phyloP scores from a whole-genome alignment of 2,329 filamentous ascomycete genomes.

The Trichoderma endophyticum region DNA sequence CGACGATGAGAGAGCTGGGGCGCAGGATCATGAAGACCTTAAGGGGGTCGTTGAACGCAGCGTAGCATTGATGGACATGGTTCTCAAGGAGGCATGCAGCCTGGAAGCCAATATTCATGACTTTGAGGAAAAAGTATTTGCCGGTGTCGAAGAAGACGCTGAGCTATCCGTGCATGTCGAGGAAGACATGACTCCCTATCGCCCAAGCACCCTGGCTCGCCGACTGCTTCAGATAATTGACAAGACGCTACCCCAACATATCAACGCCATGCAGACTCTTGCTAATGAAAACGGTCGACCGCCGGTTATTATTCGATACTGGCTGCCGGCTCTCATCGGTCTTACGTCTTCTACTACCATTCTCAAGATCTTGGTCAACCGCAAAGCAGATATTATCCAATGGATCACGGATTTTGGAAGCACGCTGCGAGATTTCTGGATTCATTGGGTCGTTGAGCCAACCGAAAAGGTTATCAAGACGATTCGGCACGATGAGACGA shows the following conservation, averaged over 20 bases:
- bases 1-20: constrained; percentile 55
- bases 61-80: constrained; percentile 80
- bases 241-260: constrained; percentile 65
- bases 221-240: constrained; percentile 69
- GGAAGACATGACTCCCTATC: constrained; percentile 43
- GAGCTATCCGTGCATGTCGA: constrained; percentile 54
- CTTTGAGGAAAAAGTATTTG: constrained; percentile 65
- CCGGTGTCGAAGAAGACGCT: constrained; percentile 58
- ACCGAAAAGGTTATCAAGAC: constrained; percentile 79
- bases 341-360: constrained; percentile 83
- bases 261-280: constrained; percentile 51
- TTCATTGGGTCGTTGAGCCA: constrained; percentile 93
- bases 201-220: constrained; percentile 60
- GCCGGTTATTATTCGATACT: constrained; percentile 74
- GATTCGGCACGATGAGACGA: constrained; percentile 87
- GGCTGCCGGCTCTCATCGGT: constrained; percentile 71
- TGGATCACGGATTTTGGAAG: constrained; percentile 78
- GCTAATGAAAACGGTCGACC: constrained; percentile 71
- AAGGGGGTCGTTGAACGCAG: constrained; percentile 77
- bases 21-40: constrained; percentile 50
- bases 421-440: constrained; percentile 86
- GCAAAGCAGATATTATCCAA: constrained; percentile 69
- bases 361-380: constrained; percentile 72
- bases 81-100: constrained; percentile 68
- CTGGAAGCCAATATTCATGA: constrained; percentile 60